Evolutionary conservation across 306 rosid genomes (phyloP), one percentile per base, ranked within the genome.

Genomic region (Cucurbita pepo): DNA sequence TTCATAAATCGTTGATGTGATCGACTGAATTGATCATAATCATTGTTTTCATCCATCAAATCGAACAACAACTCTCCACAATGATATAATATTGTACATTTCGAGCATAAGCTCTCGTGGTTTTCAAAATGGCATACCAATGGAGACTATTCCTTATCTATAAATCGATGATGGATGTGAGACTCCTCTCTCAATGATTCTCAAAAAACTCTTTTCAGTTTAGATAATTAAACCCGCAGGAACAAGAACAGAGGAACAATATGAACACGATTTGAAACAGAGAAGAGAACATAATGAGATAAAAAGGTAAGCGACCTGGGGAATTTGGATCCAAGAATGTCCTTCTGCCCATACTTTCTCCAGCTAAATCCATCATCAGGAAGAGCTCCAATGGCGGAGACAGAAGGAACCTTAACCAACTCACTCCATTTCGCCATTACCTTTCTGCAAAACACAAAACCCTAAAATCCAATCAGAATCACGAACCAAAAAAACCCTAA

Each of bases 311-410:
- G 37, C 2, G 0, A 92, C 98, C 98, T 88, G 34, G 96, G 98
- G 77, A 80, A 78, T 22, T 75, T 88, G 54, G 96, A 81, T 69
- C 96, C 96, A 66, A 87, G 98, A 18, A 92, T 92, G 7, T 87
- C 96, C 63, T 92, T 92, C 77, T 90, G 96, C 3, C 98, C 98
- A 78, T 92, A 92, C 77, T 92, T 92, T 82, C 98, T 92, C 98
- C 98, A 92, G 83, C 82, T 82, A 50, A 79, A 77, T n/a, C 93
- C 92, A 79, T 92, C 98, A 38, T 80, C 77, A 19, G 60, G 44
- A 43, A 83, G 72, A 47, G 88, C 95, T 6, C 83, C 95, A 41
- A 55, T 25, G 9, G 77, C 82, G 64, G 88, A 56, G 74, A 47
- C 88, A 34, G 83, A 50, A 48, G 66, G 56, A 67, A 88, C 77